phyloP scores from a whole-genome alignment of 495 filamentous ascomycete species.

The Margaritispora aquatica region DNA sequence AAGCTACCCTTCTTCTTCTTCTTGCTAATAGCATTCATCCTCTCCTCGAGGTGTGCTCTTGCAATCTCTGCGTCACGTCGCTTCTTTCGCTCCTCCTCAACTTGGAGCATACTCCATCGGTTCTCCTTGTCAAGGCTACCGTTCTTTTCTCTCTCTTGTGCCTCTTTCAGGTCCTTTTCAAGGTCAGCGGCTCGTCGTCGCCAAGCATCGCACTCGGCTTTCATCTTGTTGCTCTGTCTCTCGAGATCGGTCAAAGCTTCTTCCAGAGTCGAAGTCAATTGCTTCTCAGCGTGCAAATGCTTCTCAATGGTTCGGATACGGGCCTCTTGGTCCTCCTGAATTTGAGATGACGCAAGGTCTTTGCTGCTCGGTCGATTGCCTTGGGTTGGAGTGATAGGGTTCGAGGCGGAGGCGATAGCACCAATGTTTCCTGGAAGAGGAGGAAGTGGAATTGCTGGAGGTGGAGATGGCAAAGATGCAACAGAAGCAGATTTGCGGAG shows the following conservation, averaged over 20 bases:
- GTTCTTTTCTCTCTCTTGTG: constrained; percentile 47
- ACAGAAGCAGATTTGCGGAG: constrained; percentile 83
- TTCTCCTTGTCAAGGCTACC: constrained; percentile 43
- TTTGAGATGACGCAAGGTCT: constrained; percentile 65
- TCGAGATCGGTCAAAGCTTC: constrained; percentile 94
- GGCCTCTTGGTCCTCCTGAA: constrained; percentile 88
- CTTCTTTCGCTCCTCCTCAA: constrained; percentile 90
- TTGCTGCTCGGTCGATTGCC: constrained; percentile 69
- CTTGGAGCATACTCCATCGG: constrained; percentile 80
- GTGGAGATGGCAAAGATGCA: constrained; percentile 80
- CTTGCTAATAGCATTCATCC: constrained; percentile 88
- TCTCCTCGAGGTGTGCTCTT: constrained; percentile 76
- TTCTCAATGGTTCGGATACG: constrained; percentile 96
- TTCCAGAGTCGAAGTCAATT: constrained; percentile 88
- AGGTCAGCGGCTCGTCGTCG: constrained; percentile 72
- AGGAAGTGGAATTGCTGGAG: constrained; percentile 87
- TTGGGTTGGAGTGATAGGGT: constrained; percentile 37
- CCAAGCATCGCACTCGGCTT: constrained; percentile 82
- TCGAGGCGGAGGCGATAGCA: constrained; percentile 20
- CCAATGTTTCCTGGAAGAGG: constrained; percentile 60
- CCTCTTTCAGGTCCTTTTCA: constrained; percentile 69
- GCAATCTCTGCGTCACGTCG: constrained; percentile 84
- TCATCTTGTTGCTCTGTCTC: constrained; percentile 75
- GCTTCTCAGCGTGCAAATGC: constrained; percentile 92
- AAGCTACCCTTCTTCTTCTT: constrained; percentile 95